Percentiles rank a stretch among this genome's conserved stretches.
phyloP scores from a whole-genome alignment of 306 rosid species.

The Cicer arietinum region DNA sequence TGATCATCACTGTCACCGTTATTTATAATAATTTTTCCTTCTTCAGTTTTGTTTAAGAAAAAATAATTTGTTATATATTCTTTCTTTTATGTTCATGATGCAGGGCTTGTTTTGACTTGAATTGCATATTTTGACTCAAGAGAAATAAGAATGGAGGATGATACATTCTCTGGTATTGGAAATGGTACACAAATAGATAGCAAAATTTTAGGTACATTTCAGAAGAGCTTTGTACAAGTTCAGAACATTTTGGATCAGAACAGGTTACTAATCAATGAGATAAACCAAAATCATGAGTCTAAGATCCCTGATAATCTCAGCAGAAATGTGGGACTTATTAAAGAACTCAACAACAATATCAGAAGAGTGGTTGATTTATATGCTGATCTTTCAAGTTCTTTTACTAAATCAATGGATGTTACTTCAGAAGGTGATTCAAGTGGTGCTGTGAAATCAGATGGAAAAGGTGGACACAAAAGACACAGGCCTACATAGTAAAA shows the following conservation, averaged over 20 bases:
- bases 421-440: constrained; percentile 96
- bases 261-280: constrained; percentile 89
- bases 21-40: no score
- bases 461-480: constrained; percentile 76
- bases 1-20: no score
- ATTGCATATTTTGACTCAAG: constrained; percentile 41
- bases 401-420: constrained; percentile 86
- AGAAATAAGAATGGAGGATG: constrained; percentile 72
- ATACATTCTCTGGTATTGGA: constrained; percentile 76
- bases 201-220: constrained; percentile 75
- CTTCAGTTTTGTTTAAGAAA: no score
- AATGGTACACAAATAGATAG: constrained; percentile 74
- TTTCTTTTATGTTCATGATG: constrained; percentile 41
- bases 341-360: constrained; percentile 93
- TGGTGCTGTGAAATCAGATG: constrained; percentile 86
- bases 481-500: constrained; percentile 64
- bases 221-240: constrained; percentile 89
- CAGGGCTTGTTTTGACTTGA: constrained; percentile 64
- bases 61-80: neutral
- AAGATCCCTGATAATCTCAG: constrained; percentile 89
- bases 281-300: constrained; percentile 98
- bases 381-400: constrained; percentile 87
- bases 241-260: constrained; percentile 94
- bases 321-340: constrained; percentile 89
- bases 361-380: constrained; percentile 94